These are phyloP conservation scores for Globisporangium sylvaticum DNA, from an alignment of 352 stramenopile genomes.

Conservation along the genomic window DNA sequence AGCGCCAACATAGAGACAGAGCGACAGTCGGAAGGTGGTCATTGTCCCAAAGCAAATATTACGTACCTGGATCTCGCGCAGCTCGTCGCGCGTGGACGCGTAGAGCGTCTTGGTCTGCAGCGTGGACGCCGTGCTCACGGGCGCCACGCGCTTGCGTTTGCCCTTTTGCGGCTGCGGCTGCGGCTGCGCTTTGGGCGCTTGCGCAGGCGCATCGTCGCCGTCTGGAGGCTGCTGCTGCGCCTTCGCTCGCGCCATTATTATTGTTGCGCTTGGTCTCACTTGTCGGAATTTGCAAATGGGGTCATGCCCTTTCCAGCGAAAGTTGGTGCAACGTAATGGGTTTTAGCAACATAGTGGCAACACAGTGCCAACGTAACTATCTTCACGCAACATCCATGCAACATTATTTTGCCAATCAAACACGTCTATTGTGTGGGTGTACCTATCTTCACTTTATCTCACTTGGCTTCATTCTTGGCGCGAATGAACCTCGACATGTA, in stretches of 20 bases:
- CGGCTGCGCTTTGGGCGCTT: slow-evolving; percentile 6
- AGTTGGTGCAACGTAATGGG: background rate
- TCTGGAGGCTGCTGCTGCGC: background rate
- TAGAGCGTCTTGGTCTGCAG: slow-evolving; percentile 38
- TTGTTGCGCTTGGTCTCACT: background rate
- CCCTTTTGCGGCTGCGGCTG: slow-evolving; percentile 20
- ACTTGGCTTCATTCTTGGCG: slow-evolving; percentile 48
- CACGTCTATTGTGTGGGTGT: background rate
- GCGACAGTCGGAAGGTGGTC: background rate
- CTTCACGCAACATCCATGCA: background rate
- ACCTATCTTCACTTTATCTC: background rate
- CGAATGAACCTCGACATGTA: slow-evolving; percentile 85
- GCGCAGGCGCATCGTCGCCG: background rate
- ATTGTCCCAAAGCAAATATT: background rate
- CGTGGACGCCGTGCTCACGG: slow-evolving; percentile 33
- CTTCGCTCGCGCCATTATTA: slow-evolving; percentile 1
- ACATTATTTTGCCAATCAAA: background rate
- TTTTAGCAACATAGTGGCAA: background rate
- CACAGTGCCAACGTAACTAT: background rate
- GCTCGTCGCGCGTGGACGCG: slow-evolving; percentile 39
- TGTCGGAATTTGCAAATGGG: background rate
- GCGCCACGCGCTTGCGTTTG: slow-evolving; percentile 22
- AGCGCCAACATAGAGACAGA: background rate
- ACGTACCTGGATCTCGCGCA: slow-evolving; percentile 39
- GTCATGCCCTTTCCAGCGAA: background rate